Evolutionary conservation across 1,139 yeast species (phyloP), one percentile per base, ranked within the genome.

Genomic region (Lodderomyces pseudojiufengensis): DNA sequence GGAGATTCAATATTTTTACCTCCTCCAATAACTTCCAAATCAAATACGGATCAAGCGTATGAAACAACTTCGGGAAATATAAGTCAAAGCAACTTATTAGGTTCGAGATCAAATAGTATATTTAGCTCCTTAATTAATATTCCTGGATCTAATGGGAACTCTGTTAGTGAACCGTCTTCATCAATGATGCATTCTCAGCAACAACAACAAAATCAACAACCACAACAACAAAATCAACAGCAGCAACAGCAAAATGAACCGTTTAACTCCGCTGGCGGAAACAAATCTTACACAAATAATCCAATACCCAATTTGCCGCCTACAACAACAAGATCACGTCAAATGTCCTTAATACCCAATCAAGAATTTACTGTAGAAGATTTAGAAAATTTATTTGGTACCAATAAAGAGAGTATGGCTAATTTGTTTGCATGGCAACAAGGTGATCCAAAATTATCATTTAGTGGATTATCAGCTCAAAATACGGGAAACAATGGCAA

Each of bases 71-170:
- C 35, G 6, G 20, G 29, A 5, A 29, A 24, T 27, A 13, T 31
- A 11, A 32, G 30, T 15, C 36, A 42, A 4, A 13, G 35, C 9
- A 29, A 27, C 9, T 18, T 37, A 12, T 12, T 29, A 14, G 31
- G 34, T 3, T 37, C 40, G 29, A 42, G 74, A 16, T 64, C 73
- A 24, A 67, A 68, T 41, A 63, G 71, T 43, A 66, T 69, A 9
- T 69, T 69, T 49, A 64, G 64, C 41, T 59, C 68, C 8, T 50
- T 65, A 18, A 65, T 69, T 25, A 72, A 69, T 45, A 50, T 67
- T 16, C 73, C 74, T 3, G 56, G 57, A 1, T 59, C 70, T 3
- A 47, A 49, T 20, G 52, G 57, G 11, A 65, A 64, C 42, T 63
- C 70, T 1, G 46, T 63, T n/a, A 54, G 62, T 32, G 65, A 61